Percentiles rank a stretch among this genome's conserved stretches.
Evolutionary conservation across 805 yeast species (phyloP).

Genomic region (Yamadazyma sp.): DNA sequence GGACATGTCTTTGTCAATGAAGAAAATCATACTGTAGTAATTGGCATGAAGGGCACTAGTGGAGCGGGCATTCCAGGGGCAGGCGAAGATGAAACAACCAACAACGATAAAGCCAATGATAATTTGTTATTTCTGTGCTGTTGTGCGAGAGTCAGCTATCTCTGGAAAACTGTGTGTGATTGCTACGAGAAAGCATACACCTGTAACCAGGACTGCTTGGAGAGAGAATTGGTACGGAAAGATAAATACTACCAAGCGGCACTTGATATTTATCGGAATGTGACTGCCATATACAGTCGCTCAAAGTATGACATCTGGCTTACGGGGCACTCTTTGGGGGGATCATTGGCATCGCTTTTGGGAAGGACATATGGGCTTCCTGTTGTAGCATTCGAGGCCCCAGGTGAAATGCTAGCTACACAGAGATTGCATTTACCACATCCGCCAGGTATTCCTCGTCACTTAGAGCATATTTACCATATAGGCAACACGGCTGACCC

Average conservation of each 20-base stretch:
- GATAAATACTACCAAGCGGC: conserved; percentile 84
- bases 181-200: conserved; percentile 82
- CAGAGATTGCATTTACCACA: conserved; percentile 82
- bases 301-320: conserved; percentile 72
- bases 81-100: conserved; percentile 65
- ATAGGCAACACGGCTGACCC: conserved; percentile 98
- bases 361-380: conserved; percentile 92
- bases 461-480: conserved; percentile 87
- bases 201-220: conserved; percentile 86
- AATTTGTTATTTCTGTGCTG: conserved; percentile 91
- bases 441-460: conserved; percentile 84
- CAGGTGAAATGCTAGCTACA: conserved; percentile 86
- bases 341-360: conserved; percentile 73
- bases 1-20: conserved; percentile 82
- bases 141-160: conserved; percentile 86
- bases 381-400: conserved; percentile 87
- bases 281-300: conserved; percentile 63
- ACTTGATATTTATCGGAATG: conserved; percentile 73
- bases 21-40: conserved; percentile 61
- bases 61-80: conserved; percentile 64
- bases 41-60: conserved; percentile 88
- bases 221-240: conserved; percentile 65
- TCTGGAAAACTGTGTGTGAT: conserved; percentile 96
- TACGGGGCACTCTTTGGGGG: conserved; percentile 95
- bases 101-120: conserved; percentile 81